Evolutionary conservation across 129 eudicot species (phyloP).

Genomic region (Logfia minima): DNA sequence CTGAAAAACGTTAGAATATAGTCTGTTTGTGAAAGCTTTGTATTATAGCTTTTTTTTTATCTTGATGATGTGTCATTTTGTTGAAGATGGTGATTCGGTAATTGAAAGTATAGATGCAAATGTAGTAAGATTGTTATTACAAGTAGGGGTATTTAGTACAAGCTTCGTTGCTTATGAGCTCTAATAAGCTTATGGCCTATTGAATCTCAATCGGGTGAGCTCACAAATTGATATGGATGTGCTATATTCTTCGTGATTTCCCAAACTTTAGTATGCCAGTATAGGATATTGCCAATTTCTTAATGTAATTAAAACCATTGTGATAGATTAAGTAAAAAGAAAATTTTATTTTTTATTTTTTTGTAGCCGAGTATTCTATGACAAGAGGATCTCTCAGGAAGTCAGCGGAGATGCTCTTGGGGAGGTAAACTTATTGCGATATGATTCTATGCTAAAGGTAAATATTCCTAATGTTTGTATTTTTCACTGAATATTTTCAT

Average conservation of each 20-base stretch:
- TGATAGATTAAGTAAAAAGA: neutral
- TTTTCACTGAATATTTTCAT: neutral
- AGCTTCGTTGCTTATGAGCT: neutral
- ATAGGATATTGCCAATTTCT: neutral
- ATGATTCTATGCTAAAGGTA: neutral
- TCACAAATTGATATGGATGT: neutral
- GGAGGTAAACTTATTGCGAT: conserved; percentile 38
- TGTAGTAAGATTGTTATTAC: neutral
- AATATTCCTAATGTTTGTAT: neutral
- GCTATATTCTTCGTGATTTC: neutral
- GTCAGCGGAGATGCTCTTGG: conserved; percentile 77
- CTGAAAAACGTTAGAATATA: no score
- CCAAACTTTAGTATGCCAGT: neutral
- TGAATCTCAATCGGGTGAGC: neutral
- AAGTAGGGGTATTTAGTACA: neutral
- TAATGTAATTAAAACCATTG: neutral
- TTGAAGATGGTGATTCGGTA: no score
- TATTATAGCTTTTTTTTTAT: neutral
- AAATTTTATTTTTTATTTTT: neutral
- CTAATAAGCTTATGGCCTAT: neutral
- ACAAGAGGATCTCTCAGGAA: conserved; percentile 90
- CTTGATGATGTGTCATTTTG: neutral
- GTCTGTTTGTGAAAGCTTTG: no score
- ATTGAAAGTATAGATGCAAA: no score
- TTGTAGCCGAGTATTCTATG: conserved; percentile 63